These are phyloP conservation scores for Pulveroboletus sp. DNA, from an alignment of 768 basidiomycete species.

Conservation along the genomic window DNA sequence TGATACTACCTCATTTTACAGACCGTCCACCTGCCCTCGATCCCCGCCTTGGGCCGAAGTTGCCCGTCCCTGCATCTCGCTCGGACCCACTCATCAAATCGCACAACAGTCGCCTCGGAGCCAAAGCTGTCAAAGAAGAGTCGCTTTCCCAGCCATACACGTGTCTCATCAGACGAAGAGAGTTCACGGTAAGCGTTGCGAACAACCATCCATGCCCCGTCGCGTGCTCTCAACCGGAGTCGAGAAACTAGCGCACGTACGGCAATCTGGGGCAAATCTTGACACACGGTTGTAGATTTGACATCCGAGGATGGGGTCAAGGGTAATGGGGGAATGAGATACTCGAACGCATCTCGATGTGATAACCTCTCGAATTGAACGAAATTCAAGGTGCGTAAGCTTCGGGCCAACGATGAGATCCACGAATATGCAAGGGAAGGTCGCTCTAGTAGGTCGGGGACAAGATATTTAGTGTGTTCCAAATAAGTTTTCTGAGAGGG, in stretches of 20 bases:
- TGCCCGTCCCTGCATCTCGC: constrained; percentile 40
- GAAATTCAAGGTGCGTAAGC: constrained; percentile 54
- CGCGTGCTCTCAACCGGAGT: constrained; percentile 47
- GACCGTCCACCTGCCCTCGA: constrained; percentile 56
- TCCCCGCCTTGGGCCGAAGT: constrained; percentile 52
- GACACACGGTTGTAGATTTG: background rate
- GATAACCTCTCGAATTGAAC: constrained; percentile 47
- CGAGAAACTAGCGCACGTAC: constrained; percentile 41
- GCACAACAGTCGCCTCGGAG: constrained; percentile 23
- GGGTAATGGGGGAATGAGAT: constrained; percentile 14
- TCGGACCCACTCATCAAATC: constrained; percentile 53
- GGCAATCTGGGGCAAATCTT: constrained; percentile 37
- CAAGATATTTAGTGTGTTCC: constrained; percentile 16
- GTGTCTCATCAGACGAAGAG: constrained; percentile 34
- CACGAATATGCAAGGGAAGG: constrained; percentile 39
- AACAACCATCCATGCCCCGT: constrained; percentile 54
- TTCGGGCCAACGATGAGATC: constrained; percentile 48
- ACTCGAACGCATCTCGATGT: constrained; percentile 21
- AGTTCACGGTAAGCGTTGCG: constrained; percentile 64
- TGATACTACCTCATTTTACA: constrained; percentile 41
- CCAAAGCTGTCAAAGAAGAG: constrained; percentile 41
- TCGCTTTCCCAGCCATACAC: constrained; percentile 45
- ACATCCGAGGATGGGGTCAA: constrained; percentile 2
- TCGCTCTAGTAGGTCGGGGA: constrained; percentile 35
- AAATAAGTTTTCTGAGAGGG: constrained; percentile 60